Evolutionary conservation across 1,139 yeast species (phyloP).

Genomic region (Pichia sp.): DNA sequence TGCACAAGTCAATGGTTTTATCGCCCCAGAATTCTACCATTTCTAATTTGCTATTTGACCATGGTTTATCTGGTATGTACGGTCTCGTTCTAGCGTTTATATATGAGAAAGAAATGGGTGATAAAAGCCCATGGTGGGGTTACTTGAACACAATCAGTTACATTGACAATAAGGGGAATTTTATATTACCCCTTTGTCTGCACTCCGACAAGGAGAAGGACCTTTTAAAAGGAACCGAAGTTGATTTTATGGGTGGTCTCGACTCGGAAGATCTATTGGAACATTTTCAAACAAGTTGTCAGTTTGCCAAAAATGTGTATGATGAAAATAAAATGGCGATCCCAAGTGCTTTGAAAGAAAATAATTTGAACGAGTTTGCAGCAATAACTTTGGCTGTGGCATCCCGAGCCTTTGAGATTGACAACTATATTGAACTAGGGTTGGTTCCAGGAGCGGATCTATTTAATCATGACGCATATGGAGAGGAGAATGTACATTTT

Average conservation of each 20-base stretch:
- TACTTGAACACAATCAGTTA: constrained; percentile 56
- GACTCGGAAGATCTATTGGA: constrained; percentile 54
- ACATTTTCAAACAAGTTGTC: constrained; percentile 49
- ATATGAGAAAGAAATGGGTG: constrained; percentile 55
- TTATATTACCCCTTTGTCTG: constrained; percentile 54
- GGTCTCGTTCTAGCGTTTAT: constrained; percentile 65
- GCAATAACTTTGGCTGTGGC: constrained; percentile 56
- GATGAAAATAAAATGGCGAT: constrained; percentile 38
- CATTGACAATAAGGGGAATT: constrained; percentile 29
- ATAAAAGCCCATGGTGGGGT: constrained; percentile 69
- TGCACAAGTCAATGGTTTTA: constrained; percentile 51
- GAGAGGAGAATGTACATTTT: constrained; percentile 65
- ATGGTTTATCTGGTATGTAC: constrained; percentile 57
- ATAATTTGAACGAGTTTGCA: constrained; percentile 41
- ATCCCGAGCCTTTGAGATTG: constrained; percentile 78
- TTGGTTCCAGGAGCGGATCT: constrained; percentile 90
- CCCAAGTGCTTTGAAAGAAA: constrained; percentile 25
- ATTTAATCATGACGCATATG: constrained; percentile 64
- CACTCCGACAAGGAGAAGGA: constrained; percentile 54
- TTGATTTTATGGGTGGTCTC: constrained; percentile 59
- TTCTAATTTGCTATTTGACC: constrained; percentile 63
- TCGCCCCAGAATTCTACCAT: constrained; percentile 60
- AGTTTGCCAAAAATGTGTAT: constrained; percentile 41
- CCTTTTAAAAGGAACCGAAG: constrained; percentile 60
- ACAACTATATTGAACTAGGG: constrained; percentile 65